phyloP scores from a whole-genome alignment of 2,329 filamentous ascomycete genomes.

The Aphanoascus verrucosus region DNA sequence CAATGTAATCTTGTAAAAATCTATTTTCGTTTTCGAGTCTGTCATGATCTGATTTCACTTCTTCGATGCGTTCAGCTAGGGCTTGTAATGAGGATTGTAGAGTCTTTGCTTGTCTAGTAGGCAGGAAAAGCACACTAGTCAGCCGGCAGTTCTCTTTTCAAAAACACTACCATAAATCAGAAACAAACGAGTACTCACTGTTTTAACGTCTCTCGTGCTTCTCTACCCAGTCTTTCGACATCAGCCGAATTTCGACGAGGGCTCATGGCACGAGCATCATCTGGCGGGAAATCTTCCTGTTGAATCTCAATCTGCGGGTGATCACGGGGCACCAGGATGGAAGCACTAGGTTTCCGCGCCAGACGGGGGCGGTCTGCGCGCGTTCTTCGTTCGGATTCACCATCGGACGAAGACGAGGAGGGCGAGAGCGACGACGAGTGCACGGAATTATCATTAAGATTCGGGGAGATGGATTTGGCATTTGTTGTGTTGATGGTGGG shows the following conservation, averaged over 20 bases:
- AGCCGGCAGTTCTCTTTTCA: neutral
- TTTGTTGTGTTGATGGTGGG: slow-evolving; percentile 27
- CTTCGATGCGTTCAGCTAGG: slow-evolving; percentile 87
- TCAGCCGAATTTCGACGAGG: slow-evolving; percentile 83
- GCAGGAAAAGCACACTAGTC: slow-evolving; percentile 5
- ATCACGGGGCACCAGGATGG: slow-evolving; percentile 70
- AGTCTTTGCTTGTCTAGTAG: slow-evolving; percentile 66
- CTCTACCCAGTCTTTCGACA: slow-evolving; percentile 73
- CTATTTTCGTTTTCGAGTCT: slow-evolving; percentile 96
- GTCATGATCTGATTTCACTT: slow-evolving; percentile 87
- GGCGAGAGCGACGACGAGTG: slow-evolving; percentile 25
- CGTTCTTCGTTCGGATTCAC: slow-evolving; percentile 34
- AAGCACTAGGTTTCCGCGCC: slow-evolving; percentile 66
- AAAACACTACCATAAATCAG: neutral
- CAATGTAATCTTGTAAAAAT: slow-evolving; percentile 95
- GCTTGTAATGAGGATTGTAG: slow-evolving; percentile 82
- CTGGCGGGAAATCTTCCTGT: slow-evolving; percentile 67
- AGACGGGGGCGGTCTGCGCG: slow-evolving; percentile 53
- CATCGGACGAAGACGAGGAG: slow-evolving; percentile 40
- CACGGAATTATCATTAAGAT: slow-evolving; percentile 4
- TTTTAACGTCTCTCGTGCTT: slow-evolving; percentile 57
- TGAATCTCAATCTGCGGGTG: slow-evolving; percentile 61
- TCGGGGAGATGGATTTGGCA: neutral
- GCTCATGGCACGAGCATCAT: slow-evolving; percentile 90
- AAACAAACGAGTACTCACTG: slow-evolving; percentile 39